A percentile compares a stretch with the other conserved stretches of the same genome.
These are phyloP conservation scores for Sporothrix mexicana DNA, from an alignment of 2,329 filamentous ascomycete species.

Conservation along the genomic window DNA sequence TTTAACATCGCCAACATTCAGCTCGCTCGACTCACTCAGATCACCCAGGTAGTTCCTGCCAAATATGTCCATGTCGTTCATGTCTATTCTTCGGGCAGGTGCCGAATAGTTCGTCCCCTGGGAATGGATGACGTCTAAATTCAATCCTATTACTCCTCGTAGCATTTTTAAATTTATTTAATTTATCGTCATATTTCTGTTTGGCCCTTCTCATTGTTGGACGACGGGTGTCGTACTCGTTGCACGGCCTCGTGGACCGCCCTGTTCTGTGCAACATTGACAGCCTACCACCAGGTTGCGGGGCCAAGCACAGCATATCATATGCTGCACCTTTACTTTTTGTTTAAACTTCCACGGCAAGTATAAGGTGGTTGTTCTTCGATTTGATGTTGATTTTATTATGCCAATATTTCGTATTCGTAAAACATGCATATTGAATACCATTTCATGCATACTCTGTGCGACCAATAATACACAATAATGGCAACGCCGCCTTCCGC, in stretches of 20 bases:
- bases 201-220: neutral
- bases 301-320: neutral
- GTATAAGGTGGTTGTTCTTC: no score
- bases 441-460: slow-evolving; percentile 11
- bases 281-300: neutral
- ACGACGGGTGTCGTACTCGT: neutral
- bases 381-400: neutral
- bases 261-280: neutral
- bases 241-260: neutral
- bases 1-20: neutral
- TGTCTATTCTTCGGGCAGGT: no score
- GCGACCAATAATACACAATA: slow-evolving; percentile 12
- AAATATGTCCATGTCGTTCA: no score
- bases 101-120: no score
- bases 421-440: neutral
- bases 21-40: no score
- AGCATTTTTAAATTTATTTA: no score
- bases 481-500: neutral
- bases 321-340: neutral
- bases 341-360: no score
- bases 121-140: no score
- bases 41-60: no score
- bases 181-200: neutral
- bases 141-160: no score
- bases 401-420: slow-evolving; percentile 12